A percentile compares a stretch with the other conserved stretches of the same genome.
Evolutionary conservation across 345 rosid genomes (phyloP).

Genomic region (Cardamine resedifolia): DNA sequence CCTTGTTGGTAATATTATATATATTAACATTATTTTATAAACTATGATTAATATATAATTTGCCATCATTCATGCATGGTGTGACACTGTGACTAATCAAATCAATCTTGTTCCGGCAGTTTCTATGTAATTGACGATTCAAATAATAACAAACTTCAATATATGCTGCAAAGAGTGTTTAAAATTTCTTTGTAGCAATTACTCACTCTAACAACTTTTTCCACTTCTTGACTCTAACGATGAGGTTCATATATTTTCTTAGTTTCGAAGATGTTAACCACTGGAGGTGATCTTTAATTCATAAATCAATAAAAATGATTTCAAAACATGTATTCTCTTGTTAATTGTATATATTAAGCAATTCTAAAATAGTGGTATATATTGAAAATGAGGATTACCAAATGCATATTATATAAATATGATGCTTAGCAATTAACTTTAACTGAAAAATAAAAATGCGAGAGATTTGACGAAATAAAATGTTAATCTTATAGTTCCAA

Average conservation of each 20-base stretch:
- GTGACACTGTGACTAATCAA: slow-evolving; percentile 7
- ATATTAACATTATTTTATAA: background rate
- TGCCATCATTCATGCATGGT: background rate
- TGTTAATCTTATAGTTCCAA: background rate
- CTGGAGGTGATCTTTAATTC: background rate
- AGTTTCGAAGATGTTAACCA: slow-evolving; percentile 9
- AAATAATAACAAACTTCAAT: slow-evolving; percentile 10
- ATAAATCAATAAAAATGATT: background rate
- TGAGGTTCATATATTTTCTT: background rate
- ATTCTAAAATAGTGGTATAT: background rate
- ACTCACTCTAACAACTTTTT: slow-evolving; percentile 27
- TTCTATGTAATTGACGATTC: background rate
- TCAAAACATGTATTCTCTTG: background rate
- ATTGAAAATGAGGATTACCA: background rate
- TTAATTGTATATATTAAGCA: background rate
- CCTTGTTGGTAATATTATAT: background rate
- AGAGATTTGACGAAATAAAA: background rate
- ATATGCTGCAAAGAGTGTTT: slow-evolving; percentile 30
- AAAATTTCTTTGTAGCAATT: background rate
- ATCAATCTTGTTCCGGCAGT: slow-evolving; percentile 11
- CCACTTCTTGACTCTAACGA: slow-evolving; percentile 10
- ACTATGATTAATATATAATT: background rate
- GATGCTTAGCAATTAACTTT: background rate
- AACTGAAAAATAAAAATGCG: background rate
- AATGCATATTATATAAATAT: background rate